phyloP scores from a whole-genome alignment of 352 stramenopile species.

The Pythium guiyangense region DNA sequence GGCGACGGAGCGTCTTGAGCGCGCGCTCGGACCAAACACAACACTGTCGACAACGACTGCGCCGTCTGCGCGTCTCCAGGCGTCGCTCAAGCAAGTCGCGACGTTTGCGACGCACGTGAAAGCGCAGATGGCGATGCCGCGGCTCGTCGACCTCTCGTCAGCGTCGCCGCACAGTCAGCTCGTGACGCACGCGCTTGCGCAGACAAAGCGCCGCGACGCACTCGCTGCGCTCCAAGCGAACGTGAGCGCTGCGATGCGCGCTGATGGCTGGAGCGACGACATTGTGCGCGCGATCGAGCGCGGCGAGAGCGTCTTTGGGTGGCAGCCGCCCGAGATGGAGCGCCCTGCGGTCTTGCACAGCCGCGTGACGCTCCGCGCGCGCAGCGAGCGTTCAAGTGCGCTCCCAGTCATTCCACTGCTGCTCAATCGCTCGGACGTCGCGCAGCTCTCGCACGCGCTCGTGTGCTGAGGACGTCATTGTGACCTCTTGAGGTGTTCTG shows the following conservation, averaged over 20 bases:
- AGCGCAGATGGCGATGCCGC: conserved; percentile 59
- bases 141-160: conserved; percentile 57
- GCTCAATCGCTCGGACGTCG: conserved; percentile 41
- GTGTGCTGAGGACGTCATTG: conserved; percentile 50
- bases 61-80: conserved; percentile 22
- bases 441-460: conserved; percentile 36
- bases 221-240: conserved; percentile 38
- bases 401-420: conserved; percentile 26
- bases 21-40: conserved; percentile 28
- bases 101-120: conserved; percentile 48
- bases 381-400: too few relatives aligned
- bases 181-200: conserved; percentile 40
- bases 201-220: conserved; percentile 33
- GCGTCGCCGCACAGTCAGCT: conserved; percentile 36
- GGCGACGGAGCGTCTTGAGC: conserved; percentile 57
- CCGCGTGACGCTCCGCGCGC: conserved; percentile 51
- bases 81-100: conserved; percentile 42
- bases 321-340: conserved; percentile 69
- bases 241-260: conserved; percentile 33
- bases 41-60: background rate
- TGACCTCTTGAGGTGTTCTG: too few relatives aligned
- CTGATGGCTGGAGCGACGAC: conserved; percentile 54
- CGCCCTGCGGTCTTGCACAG: conserved; percentile 50
- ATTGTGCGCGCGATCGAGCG: conserved; percentile 51
- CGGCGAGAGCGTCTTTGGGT: conserved; percentile 73